Evolutionary conservation across 208 protist genomes (phyloP), one percentile per base, ranked within the genome.

Genomic region (Balamuthia mandrillaris): DNA sequence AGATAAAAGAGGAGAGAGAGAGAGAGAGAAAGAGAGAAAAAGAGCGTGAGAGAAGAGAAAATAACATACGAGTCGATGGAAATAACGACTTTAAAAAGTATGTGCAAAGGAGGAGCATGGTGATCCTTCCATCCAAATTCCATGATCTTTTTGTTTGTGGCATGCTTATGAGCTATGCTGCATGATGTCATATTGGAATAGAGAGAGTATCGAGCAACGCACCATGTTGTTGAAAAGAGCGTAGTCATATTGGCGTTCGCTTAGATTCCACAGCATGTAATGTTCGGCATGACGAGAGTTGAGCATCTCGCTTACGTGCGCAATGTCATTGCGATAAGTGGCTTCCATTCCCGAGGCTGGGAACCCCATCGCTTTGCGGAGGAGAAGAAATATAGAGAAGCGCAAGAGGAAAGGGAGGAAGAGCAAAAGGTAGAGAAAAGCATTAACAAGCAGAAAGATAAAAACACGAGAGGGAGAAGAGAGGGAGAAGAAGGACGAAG

Each of bases 291-390:
- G 84, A 18, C 77, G 77, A 0, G 47, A 35, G 35, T 70, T 75
- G 21, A 87, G 84, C 24, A 83, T 56, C 29, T 52, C 35, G 10
- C 60, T 74, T 1, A 87, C 84, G 21, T 83, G 54, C 16, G 39
- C 60, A 10, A 87, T 58, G 60, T 70, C 51, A n/a, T 87, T 87
- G 10, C 84, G 68, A 37, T 87, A 87, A 3, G 84, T 41, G 7
- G 60, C 29, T 35, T 81, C 60, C 4, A 89, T 29, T 12, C 81
- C 83, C 12, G 33, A 39, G 5, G 86, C 68, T 24, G 86, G 86
- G n/a, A 86, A 61, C 9, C 81, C 84, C 86, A 89, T 89, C 3
- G 86, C 86, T n/a, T n/a, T n/a, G n/a, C n/a, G n/a, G n/a, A n/a
- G n/a, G n/a, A n/a, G n/a, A n/a, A n/a, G n/a, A n/a, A n/a, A n/a